Base-by-base conservation (phyloP, 1,139 yeast genomes). In the Zygoascus sp. region DNA sequence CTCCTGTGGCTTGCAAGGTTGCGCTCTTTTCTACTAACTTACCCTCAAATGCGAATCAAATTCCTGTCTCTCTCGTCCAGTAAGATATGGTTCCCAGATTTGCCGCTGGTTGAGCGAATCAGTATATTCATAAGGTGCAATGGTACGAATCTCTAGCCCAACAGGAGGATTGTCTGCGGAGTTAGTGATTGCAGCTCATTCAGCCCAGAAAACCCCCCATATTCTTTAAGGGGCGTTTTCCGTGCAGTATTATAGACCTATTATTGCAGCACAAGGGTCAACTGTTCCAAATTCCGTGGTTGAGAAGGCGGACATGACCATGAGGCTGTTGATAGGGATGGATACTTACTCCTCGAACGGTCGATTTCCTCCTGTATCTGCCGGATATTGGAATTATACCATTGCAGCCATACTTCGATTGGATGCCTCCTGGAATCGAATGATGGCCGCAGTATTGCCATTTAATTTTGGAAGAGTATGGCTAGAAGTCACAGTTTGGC, bases 331-430 rank as follows among this genome's bases (percentile, higher is more conserved):
- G n/a, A n/a, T n/a, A n/a, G n/a, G n/a, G 15, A 36, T 41, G 34
- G n/a, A 28, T 30, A 15, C 42, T 46, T 48, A 28, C 48, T 32
- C 25, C 38, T 32, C 13, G 52, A 41, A 17, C 44, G 46, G 27
- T 46, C 48, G 16, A 56, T 47, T 41, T 50, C 52, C 21, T 39
- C 42, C 17, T 49, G 48, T 22, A 59, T 58, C 36, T 44, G 46
- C 11, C 42, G 40, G 38, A 57, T 57, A 44, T 62, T 58, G 28
- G 48, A 37, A 38, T 49, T 49, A 46, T 62, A 62, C 66, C 66
- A 62, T 44, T 61, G 63, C 44, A 60, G 66, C 66, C 66, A 62
- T 35, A 61, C 55, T 45, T 63, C 66, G 25, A 62, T 58, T 34
- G 66, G 66, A 47, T 62, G 66, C 44, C 62, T 46, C 44, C 52